Conservation (phyloP, 306 rosid species). For the Alnus glutinosa region DNA sequence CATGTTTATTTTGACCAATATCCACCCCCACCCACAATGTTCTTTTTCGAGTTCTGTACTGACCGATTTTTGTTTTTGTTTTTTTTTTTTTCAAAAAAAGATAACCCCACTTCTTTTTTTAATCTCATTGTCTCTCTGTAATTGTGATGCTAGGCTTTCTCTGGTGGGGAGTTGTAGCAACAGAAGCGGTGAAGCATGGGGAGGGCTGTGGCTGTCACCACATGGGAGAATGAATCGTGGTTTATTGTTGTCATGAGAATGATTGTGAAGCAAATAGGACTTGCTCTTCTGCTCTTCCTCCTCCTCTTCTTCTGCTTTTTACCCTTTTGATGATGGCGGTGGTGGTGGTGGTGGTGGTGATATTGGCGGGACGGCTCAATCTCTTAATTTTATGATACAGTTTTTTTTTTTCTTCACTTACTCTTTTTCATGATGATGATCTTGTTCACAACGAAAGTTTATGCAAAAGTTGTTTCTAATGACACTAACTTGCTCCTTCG, state of each 20-base stretch:
- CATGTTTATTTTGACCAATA: constrained; percentile 23
- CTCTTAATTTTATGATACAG: constrained; percentile 44
- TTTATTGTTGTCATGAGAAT: constrained; percentile 22
- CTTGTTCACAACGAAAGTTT: constrained; percentile 39
- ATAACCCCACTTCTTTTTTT: not conserved
- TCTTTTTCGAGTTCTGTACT: not conserved
- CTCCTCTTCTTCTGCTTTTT: constrained; percentile 28
- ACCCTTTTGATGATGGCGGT: constrained; percentile 41
- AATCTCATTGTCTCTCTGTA: constrained; percentile 4
- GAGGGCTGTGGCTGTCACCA: constrained; percentile 22
- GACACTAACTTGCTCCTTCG: constrained; percentile 24
- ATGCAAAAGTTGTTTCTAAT: constrained; percentile 31
- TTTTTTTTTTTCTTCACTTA: constrained; percentile 14
- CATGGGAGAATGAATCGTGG: constrained; percentile 30
- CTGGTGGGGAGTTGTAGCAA: constrained; percentile 14
- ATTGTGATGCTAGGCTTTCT: constrained; percentile 21
- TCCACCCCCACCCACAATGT: constrained; percentile 22
- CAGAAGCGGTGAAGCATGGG: constrained; percentile 24
- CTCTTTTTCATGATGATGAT: constrained; percentile 31
- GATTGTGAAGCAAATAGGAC: constrained; percentile 13
- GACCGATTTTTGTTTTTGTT: too few relatives aligned
- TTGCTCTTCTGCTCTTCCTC: constrained; percentile 16
- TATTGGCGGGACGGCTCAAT: constrained; percentile 96
- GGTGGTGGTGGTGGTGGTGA: constrained; percentile 54
- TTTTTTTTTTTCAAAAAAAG: constrained; percentile 5